Conservation (phyloP, 768 basidiomycete genomes). For the Postia placenta region DNA sequence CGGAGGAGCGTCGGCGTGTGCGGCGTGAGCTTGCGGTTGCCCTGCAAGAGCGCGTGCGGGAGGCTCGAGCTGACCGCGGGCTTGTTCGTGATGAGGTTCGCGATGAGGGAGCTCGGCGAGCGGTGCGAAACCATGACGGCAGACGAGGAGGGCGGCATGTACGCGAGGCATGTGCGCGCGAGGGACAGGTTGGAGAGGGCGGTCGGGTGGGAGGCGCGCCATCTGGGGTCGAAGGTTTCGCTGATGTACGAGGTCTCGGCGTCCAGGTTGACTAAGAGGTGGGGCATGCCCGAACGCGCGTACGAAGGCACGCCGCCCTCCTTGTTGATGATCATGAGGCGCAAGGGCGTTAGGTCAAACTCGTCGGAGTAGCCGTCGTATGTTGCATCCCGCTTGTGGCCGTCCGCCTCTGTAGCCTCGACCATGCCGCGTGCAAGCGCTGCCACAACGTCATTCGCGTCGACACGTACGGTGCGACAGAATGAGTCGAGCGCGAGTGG, state of each 20-base stretch:
- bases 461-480: constrained; percentile 79
- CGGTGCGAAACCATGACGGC: constrained; percentile 98
- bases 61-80: constrained; percentile 94
- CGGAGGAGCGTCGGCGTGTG: constrained; percentile 93
- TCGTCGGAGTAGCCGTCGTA: constrained; percentile 37
- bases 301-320: constrained; percentile 98
- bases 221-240: constrained; percentile 73
- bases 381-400: constrained; percentile 27
- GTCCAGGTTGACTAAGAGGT: constrained; percentile 89
- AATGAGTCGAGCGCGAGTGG: constrained; percentile 91
- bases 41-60: constrained; percentile 87
- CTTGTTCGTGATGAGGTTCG: constrained; percentile 96
- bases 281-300: constrained; percentile 89
- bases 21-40: constrained; percentile 76
- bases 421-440: constrained; percentile 85
- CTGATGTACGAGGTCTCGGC: constrained; percentile 85
- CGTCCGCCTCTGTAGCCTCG: constrained; percentile 44
- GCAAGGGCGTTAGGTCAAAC: constrained; percentile 85
- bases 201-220: constrained; percentile 76
- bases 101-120: constrained; percentile 91
- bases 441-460: constrained; percentile 82
- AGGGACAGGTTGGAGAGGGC: constrained; percentile 82
- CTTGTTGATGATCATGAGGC: constrained; percentile 95
- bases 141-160: constrained; percentile 92
- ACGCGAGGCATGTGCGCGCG: constrained; percentile 77